Evolutionary conservation across 129 eudicot species (phyloP), one percentile per base, ranked within the genome.

Genomic region (Chrysanthemum makinoi): DNA sequence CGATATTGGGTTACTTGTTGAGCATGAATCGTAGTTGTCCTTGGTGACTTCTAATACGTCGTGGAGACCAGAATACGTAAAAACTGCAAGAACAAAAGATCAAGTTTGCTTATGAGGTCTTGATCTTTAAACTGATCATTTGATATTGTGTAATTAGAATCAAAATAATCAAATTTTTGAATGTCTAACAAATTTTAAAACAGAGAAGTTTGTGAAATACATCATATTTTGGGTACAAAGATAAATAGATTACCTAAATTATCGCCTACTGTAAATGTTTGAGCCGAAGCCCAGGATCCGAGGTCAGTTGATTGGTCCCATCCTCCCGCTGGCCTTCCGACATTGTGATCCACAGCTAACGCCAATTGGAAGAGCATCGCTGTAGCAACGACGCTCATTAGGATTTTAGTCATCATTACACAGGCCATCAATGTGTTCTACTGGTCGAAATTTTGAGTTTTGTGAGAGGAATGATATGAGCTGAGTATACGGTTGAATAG

Each of bases 221-320:
- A 58, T 1, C 13, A 59, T 2, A 18, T 20, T 2, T 60, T 60
- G 3, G 12, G 52, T 10, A 17, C 12, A 2, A 10, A 39, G 2
- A 53, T 18, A 64, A 5, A 30, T 65, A 54, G 51, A 4, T 75
- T 72, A 87, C 97, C 71, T 53, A 90, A 53, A 66, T 73, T 71
- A 69, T 90, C 97, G 74, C 89, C 91, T 56, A 73, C 86, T 0
- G 75, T 18, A 58, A 90, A 90, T 65, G 83, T 72, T 61, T 78
- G 33, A 4, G 81, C 77, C 10, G 89, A 65, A n/a, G 91, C 81
- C 97, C 97, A 90, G 0, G 85, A 55, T 17, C 28, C 30, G 46
- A 85, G 62, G 70, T 83, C 62, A 13, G 86, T 81, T 47, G 76
- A 12, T 13, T 83, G 77, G 62, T 87, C 87, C 97, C 97, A 90